phyloP scores from a whole-genome alignment of 768 basidiomycete genomes.

The Pholiota microspora region DNA sequence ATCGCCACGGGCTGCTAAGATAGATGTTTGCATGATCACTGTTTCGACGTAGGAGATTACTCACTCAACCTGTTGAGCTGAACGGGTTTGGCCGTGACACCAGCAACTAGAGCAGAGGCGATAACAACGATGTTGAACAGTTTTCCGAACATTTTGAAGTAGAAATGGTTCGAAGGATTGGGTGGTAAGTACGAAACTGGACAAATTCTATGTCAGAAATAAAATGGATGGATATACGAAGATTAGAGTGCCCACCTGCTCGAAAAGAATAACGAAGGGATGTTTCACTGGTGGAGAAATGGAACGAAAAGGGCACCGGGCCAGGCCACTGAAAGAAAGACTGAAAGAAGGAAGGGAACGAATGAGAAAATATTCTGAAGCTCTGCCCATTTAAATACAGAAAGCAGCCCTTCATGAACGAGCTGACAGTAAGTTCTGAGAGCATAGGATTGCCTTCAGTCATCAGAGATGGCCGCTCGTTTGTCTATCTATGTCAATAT shows the following conservation, averaged over 20 bases:
- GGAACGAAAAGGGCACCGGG: conserved; percentile 29
- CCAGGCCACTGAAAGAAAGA: conserved; percentile 19
- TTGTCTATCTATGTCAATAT: conserved; percentile 5
- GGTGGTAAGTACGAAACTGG: conserved; percentile 12
- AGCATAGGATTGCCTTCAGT: neutral
- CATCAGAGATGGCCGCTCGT: conserved; percentile 5
- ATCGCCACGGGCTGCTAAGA: conserved; percentile 13
- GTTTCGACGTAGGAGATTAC: neutral
- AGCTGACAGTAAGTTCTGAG: neutral
- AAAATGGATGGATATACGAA: neutral
- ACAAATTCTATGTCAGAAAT: neutral
- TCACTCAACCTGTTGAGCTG: conserved; percentile 9
- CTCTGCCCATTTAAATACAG: neutral
- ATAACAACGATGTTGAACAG: conserved; percentile 16
- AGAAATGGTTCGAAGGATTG: conserved; percentile 8
- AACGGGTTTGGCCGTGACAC: conserved; percentile 14
- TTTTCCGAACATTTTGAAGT: conserved; percentile 19
- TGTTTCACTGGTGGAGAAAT: conserved; percentile 7
- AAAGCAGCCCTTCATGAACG: neutral
- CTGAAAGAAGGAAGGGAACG: conserved; percentile 20
- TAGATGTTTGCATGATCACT: neutral
- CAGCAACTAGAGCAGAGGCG: conserved; percentile 16
- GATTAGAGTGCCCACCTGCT: conserved; percentile 18
- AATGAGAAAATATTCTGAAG: conserved; percentile 8
- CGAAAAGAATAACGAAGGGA: conserved; percentile 20